A percentile compares a stretch with the other conserved stretches of the same genome.
Evolutionary conservation across 2,329 filamentous ascomycete genomes (phyloP).

Genomic region (Neoscytalidium dimidiatum): DNA sequence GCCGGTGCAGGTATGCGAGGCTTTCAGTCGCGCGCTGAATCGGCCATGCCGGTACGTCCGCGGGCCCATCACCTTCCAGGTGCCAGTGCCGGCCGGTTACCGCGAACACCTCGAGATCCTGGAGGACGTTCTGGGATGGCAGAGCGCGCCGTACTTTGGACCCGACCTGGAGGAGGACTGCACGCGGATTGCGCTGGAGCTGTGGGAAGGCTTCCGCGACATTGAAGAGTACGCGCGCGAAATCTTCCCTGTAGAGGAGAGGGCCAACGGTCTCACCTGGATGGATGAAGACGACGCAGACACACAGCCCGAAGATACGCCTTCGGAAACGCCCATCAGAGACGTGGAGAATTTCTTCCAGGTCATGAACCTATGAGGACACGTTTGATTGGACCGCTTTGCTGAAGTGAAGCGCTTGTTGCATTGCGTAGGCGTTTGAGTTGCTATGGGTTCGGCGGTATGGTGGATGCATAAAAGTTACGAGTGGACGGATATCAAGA

Average conservation of each 20-base stretch:
- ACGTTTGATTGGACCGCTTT: background rate
- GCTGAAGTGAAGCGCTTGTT: conserved; percentile 9
- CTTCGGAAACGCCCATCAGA: conserved; percentile 9
- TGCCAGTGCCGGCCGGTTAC: conserved; percentile 85
- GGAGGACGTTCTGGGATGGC: conserved; percentile 60
- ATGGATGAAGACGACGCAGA: conserved; percentile 63
- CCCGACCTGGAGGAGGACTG: conserved; percentile 62
- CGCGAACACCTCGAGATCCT: conserved; percentile 77
- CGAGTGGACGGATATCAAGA: background rate
- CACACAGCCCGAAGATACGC: conserved; percentile 9
- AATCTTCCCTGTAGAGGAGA: conserved; percentile 91
- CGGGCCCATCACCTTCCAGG: conserved; percentile 78
- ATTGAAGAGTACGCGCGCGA: conserved; percentile 94
- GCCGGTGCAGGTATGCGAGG: conserved; percentile 76
- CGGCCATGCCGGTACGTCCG: conserved; percentile 77
- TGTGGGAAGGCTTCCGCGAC: conserved; percentile 90
- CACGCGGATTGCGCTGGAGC: conserved; percentile 71
- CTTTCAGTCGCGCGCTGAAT: conserved; percentile 77
- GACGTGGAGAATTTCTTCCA: conserved; percentile 20
- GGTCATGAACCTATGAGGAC: conserved; percentile 20
- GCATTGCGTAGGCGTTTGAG: conserved; percentile 20
- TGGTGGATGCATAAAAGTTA: conserved; percentile 6
- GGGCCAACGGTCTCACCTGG: conserved; percentile 91
- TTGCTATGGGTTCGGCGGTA: background rate
- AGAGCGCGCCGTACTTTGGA: conserved; percentile 63